A percentile compares a stretch with the other conserved stretches of the same genome.
phyloP scores from a whole-genome alignment of 352 stramenopile species.

The Phytophthora sp. region DNA sequence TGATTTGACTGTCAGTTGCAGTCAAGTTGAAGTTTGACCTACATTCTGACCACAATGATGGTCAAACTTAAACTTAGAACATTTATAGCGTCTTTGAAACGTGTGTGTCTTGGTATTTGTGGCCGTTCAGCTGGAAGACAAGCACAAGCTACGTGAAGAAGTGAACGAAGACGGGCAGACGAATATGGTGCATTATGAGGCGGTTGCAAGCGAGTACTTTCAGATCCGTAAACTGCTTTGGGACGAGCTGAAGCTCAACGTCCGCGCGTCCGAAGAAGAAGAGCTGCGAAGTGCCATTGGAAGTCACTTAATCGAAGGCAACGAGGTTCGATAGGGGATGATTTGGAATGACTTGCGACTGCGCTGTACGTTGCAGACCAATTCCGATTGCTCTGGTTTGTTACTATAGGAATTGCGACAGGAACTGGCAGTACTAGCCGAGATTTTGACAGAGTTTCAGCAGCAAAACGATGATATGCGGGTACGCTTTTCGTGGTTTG shows the following conservation, averaged over 20 bases:
- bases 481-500: conserved; percentile 34
- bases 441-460: conserved; percentile 84
- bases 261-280: conserved; percentile 59
- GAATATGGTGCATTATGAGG: conserved; percentile 12
- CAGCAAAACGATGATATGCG: conserved; percentile 79
- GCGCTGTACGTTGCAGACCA: not conserved
- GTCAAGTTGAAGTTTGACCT: conserved; percentile 18
- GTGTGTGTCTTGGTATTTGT: conserved; percentile 16
- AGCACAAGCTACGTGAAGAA: not conserved
- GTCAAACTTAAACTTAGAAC: conserved; percentile 29
- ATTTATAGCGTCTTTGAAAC: conserved; percentile 16
- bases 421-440: conserved; percentile 64
- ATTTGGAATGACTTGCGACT: not conserved
- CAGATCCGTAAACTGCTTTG: conserved; percentile 74
- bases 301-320: conserved; percentile 71
- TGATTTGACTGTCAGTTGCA: not conserved
- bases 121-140: not conserved
- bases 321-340: conserved; percentile 41
- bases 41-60: conserved; percentile 23
- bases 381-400: not conserved
- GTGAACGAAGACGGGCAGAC: not conserved
- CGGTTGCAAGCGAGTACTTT: conserved; percentile 65
- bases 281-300: conserved; percentile 69
- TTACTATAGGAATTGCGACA: conserved; percentile 52
- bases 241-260: conserved; percentile 69